Base-by-base conservation (phyloP, 2,329 filamentous ascomycete genomes). In the Aspergillus quadrilineatus region DNA sequence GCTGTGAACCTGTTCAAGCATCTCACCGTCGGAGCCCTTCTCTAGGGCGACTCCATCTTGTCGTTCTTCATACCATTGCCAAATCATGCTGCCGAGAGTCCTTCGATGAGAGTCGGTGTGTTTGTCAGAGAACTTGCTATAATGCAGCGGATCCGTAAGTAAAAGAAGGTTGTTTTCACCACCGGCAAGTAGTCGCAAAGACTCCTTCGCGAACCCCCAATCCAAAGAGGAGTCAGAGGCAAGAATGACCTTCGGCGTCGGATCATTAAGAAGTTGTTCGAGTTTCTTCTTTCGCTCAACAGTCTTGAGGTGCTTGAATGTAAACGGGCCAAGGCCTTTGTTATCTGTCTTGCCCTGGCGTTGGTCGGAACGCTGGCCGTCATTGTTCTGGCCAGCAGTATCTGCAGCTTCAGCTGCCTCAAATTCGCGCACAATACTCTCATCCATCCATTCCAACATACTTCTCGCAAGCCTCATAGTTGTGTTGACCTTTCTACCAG, bases 381-480 rank as follows among this genome's bases (percentile, higher is more conserved):
- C 77, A 53, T 71, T 75, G 9, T 63, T 60, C 57, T 76, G 73
- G n/a, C 67, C 66, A 8, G 65, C 64, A 6, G 66, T 68, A 55
- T 77, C 75, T 26, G 69, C 71, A 36, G 75, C 74, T 56, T 77
- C 74, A 1, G 74, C 79, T 14, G 88, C 86, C 70, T 96, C 92
- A 60, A 96, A 95, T 66, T 97, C 93, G 53, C 92, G 87, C 42
- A 96, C 89, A 57, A 99, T 95, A 56, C 87, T 88, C 68, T 97
- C 92, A 69, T 97, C 92, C 92, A 99, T 97, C 94, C 94, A 99
- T 70, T 99, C 94, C 32, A 99, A 80, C 90, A 99, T 96, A 72
- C 93, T 97, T 63, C 92, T 84, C 28, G 93, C 90, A 63, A 97
- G 90, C 51, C 91, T 84, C 81, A 97, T 89, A 0, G 92, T 96